These are phyloP conservation scores for Alternaria sp. DNA, from an alignment of 2,329 filamentous ascomycete genomes.

Conservation along the genomic window DNA sequence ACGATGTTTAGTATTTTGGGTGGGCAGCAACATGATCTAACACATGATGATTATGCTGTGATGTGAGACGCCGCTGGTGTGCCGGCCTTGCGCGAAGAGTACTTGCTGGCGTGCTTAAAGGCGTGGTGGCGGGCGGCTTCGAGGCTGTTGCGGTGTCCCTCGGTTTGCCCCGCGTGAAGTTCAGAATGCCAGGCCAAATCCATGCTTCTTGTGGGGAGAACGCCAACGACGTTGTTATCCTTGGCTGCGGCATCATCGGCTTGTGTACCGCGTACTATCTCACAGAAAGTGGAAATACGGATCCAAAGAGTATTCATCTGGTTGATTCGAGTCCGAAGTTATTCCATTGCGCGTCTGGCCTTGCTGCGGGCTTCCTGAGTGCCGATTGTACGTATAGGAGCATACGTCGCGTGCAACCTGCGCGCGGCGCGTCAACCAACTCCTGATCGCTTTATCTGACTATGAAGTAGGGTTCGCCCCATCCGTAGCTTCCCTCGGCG, in stretches of 20 bases:
- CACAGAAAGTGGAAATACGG: slow-evolving; percentile 50
- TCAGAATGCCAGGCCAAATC: neutral
- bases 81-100: neutral
- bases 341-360: slow-evolving; percentile 76
- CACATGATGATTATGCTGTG: neutral
- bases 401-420: neutral
- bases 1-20: neutral
- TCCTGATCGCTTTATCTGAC: neutral
- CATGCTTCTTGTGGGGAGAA: slow-evolving; percentile 5
- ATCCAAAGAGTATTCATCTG: slow-evolving; percentile 60
- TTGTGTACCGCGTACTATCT: slow-evolving; percentile 68
- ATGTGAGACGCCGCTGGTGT: neutral
- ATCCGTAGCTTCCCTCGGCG: slow-evolving; percentile 64
- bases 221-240: slow-evolving; percentile 38
- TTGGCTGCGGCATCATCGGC: slow-evolving; percentile 55
- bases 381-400: slow-evolving; percentile 62
- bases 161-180: slow-evolving; percentile 3
- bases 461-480: slow-evolving; percentile 61
- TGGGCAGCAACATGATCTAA: neutral
- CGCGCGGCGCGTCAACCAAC: neutral
- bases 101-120: neutral
- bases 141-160: neutral
- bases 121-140: neutral
- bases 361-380: slow-evolving; percentile 76
- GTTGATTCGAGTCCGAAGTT: slow-evolving; percentile 65